Percentiles rank a stretch among this genome's conserved stretches.
Evolutionary conservation across 371 early-diverging fungal species (phyloP).

Genomic region (Lichtheimia ramosa): DNA sequence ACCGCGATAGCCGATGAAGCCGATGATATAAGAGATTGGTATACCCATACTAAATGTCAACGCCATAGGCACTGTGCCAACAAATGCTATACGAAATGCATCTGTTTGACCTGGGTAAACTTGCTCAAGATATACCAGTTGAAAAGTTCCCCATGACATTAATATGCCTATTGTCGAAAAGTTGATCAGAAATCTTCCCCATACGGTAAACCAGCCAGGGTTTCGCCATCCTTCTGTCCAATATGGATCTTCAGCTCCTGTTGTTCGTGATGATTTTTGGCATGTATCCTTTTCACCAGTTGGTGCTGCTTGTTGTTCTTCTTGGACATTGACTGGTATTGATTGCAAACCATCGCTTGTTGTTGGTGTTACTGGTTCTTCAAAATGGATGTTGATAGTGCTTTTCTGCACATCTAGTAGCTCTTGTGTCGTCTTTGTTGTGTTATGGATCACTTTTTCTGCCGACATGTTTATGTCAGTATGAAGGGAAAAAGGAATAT

Average conservation of each 20-base stretch:
- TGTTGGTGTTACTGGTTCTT: too few relatives aligned
- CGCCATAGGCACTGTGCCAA: slow-evolving; percentile 54
- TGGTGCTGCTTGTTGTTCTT: too few relatives aligned
- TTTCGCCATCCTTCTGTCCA: slow-evolving; percentile 37
- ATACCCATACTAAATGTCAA: slow-evolving; percentile 51
- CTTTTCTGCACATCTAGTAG: too few relatives aligned
- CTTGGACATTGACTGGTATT: too few relatives aligned
- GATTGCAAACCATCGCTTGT: too few relatives aligned
- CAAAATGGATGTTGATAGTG: too few relatives aligned
- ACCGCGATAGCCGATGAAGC: slow-evolving; percentile 53
- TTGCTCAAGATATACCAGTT: slow-evolving; percentile 43
- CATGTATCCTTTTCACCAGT: too few relatives aligned
- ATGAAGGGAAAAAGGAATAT: too few relatives aligned
- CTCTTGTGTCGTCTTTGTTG: too few relatives aligned
- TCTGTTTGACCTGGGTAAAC: slow-evolving; percentile 30
- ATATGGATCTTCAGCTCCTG: slow-evolving; percentile 18
- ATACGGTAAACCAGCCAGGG: slow-evolving; percentile 48
- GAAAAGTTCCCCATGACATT: slow-evolving; percentile 59
- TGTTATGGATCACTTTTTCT: too few relatives aligned
- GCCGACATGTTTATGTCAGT: too few relatives aligned
- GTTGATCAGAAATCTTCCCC: slow-evolving; percentile 56
- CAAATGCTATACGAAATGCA: slow-evolving; percentile 47
- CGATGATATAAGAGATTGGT: slow-evolving; percentile 62
- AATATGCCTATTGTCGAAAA: slow-evolving; percentile 55
- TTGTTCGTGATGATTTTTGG: background rate